phyloP scores from a whole-genome alignment of 495 filamentous ascomycete genomes.

The Lophiotrema nucula region DNA sequence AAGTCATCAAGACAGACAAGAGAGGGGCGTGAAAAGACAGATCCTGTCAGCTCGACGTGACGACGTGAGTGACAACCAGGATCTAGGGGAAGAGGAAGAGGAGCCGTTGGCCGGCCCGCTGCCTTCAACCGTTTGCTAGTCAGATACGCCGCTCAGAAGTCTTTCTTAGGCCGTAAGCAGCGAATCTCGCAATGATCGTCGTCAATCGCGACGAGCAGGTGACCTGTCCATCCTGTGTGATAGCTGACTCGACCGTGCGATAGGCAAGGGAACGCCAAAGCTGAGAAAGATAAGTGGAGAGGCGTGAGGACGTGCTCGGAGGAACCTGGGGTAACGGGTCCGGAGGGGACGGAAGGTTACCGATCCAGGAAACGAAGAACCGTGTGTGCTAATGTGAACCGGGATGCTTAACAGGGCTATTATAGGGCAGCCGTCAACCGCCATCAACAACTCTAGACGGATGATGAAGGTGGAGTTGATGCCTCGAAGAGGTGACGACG shows the following conservation, averaged over 20 bases:
- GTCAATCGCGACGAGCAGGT: not conserved
- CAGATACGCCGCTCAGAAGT: not conserved
- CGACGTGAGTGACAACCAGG: not conserved
- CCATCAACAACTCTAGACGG: too few species aligned
- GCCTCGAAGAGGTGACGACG: not conserved
- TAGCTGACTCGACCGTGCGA: not conserved
- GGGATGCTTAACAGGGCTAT: not conserved
- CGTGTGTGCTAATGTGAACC: slow-evolving; percentile 6
- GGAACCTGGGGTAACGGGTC: slow-evolving; percentile 21
- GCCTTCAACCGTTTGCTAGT: not conserved
- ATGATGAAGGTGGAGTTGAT: too few species aligned
- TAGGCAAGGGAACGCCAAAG: not conserved
- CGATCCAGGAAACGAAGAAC: slow-evolving; percentile 10
- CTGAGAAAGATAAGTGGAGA: not conserved
- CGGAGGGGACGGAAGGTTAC: slow-evolving; percentile 24
- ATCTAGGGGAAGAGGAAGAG: not conserved
- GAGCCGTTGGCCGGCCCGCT: not conserved
- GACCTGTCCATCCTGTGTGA: not conserved
- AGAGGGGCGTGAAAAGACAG: too few species aligned
- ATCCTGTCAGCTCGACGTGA: not conserved
- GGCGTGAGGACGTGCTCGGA: slow-evolving; percentile 13
- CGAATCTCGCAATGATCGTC: not conserved
- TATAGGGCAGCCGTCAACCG: not conserved
- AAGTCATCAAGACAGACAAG: not conserved
- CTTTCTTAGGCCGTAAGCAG: not conserved